These are phyloP conservation scores for Annona squamosa DNA, from an alignment of 164 flowering plant species.

Conservation along the genomic window DNA sequence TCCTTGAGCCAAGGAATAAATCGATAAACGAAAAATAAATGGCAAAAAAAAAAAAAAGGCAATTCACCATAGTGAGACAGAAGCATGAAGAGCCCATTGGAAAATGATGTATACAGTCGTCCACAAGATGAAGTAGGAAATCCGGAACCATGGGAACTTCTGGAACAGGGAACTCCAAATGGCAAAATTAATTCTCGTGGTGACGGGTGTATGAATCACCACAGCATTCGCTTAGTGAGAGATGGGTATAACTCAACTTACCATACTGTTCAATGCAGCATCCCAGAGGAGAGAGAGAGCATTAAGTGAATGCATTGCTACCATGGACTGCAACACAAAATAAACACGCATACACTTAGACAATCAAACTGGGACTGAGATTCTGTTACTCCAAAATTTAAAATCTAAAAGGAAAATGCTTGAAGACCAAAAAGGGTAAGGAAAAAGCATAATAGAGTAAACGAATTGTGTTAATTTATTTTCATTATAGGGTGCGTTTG, in stretches of 20 bases:
- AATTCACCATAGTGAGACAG: conserved; percentile 42
- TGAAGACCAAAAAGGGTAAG: not conserved
- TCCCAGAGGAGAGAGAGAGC: conserved; percentile 76
- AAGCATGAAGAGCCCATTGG: conserved; percentile 87
- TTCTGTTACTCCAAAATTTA: not conserved
- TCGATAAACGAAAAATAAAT: not conserved
- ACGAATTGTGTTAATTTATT: not conserved
- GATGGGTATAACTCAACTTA: conserved; percentile 19
- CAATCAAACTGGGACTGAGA: not conserved
- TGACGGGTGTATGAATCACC: not conserved
- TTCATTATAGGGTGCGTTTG: no score
- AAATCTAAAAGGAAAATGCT: not conserved
- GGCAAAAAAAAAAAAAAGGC: no score
- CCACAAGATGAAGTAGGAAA: conserved; percentile 76
- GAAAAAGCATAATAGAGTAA: not conserved
- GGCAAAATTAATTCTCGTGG: not conserved
- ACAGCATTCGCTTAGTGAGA: not conserved
- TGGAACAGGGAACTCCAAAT: conserved; percentile 21
- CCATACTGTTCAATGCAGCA: conserved; percentile 67
- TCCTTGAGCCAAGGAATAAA: not conserved
- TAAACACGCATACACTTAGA: not conserved
- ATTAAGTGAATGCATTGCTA: conserved; percentile 77
- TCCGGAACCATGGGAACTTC: conserved; percentile 81
- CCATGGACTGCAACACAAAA: conserved; percentile 44
- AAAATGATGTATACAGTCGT: conserved; percentile 56